Evolutionary conservation across 495 filamentous ascomycete species (phyloP).

Genomic region (Aspergillus saccharolyticus): DNA sequence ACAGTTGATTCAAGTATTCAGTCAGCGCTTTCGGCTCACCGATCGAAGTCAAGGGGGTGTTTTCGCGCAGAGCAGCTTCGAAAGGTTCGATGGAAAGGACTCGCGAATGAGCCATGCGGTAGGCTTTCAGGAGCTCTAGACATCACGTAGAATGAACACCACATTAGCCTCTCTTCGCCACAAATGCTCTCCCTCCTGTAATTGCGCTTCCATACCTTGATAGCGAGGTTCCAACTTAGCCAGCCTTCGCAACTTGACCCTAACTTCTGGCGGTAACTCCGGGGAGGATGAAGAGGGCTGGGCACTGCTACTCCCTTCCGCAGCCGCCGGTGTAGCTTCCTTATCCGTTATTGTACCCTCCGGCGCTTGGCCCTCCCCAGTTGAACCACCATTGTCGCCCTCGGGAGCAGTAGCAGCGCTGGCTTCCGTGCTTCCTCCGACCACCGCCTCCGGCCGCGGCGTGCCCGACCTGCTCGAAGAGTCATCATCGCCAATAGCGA

Average conservation of each 20-base stretch:
- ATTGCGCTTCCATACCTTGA: conserved; percentile 55
- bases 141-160: neutral
- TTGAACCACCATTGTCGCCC: conserved; percentile 18
- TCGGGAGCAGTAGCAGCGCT: too few species aligned
- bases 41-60: conserved; percentile 85
- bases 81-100: conserved; percentile 85
- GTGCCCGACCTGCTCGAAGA: conserved; percentile 53
- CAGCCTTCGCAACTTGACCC: conserved; percentile 61
- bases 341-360: conserved; percentile 24
- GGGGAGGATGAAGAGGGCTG: conserved; percentile 23
- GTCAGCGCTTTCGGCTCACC: conserved; percentile 77
- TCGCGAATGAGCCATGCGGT: conserved; percentile 81
- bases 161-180: neutral
- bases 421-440: conserved; percentile 19
- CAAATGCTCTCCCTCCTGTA: neutral
- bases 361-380: conserved; percentile 21
- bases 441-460: conserved; percentile 36
- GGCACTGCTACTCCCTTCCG: conserved; percentile 13
- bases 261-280: conserved; percentile 74
- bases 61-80: conserved; percentile 82
- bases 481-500: conserved; percentile 75
- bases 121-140: conserved; percentile 82
- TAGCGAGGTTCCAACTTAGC: conserved; percentile 86
- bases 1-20: conserved; percentile 90
- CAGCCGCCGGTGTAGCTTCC: conserved; percentile 12